Evolutionary conservation across 805 yeast species (phyloP).

Genomic region (Spathaspora arborariae): DNA sequence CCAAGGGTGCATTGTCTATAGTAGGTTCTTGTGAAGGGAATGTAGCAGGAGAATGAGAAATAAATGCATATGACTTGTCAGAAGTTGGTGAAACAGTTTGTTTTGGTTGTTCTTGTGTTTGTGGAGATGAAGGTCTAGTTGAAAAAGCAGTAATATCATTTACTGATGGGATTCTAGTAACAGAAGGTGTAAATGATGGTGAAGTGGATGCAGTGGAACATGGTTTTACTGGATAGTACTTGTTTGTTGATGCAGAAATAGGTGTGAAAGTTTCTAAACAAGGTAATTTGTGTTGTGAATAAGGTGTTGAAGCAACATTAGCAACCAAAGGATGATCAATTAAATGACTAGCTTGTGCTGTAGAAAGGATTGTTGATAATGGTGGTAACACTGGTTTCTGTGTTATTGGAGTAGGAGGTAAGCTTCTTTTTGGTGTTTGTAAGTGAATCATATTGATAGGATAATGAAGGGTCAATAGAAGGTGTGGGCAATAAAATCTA

Average conservation of each 20-base stretch:
- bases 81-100: background rate
- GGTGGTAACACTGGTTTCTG: slow-evolving; percentile 36
- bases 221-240: background rate
- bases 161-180: background rate
- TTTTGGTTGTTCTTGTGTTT: slow-evolving; percentile 4
- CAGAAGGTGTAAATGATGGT: background rate
- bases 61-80: slow-evolving; percentile 67
- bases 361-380: slow-evolving; percentile 28
- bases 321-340: slow-evolving; percentile 8
- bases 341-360: slow-evolving; percentile 2
- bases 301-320: background rate
- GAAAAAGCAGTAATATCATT: background rate
- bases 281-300: slow-evolving; percentile 19
- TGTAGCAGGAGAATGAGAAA: slow-evolving; percentile 88
- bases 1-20: slow-evolving; percentile 88
- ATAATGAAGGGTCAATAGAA: background rate
- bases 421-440: slow-evolving; percentile 33
- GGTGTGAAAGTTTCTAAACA: slow-evolving; percentile 19
- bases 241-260: slow-evolving; percentile 11
- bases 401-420: slow-evolving; percentile 17
- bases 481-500: background rate
- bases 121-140: slow-evolving; percentile 4
- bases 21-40: slow-evolving; percentile 78
- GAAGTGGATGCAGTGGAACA: background rate
- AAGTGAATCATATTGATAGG: slow-evolving; percentile 20